These are phyloP conservation scores for Coemansia sp. DNA, from an alignment of 192 early-diverging fungal genomes.

Conservation along the genomic window DNA sequence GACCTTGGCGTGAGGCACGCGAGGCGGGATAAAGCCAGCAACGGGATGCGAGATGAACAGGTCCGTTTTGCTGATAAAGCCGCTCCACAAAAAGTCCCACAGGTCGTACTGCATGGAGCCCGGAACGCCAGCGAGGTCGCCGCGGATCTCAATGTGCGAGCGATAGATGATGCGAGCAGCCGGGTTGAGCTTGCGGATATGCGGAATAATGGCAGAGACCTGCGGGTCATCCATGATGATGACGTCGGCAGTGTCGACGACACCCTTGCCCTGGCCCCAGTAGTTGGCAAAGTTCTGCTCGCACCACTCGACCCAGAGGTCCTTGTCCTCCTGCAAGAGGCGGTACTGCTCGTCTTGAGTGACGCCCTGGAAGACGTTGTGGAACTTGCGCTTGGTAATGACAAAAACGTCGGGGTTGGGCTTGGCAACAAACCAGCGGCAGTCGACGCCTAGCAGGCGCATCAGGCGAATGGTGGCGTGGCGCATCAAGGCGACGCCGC, in stretches of 20 bases:
- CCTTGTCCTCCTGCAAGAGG: conserved; percentile 59
- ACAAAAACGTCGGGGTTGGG: conserved; percentile 84
- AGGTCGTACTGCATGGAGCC: conserved; percentile 68
- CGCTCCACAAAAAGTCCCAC: conserved; percentile 72
- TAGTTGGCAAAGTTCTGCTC: conserved; percentile 70
- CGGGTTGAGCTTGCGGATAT: conserved; percentile 69
- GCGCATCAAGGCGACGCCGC: conserved; percentile 86
- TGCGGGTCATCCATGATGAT: conserved; percentile 88
- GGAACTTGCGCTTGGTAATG: conserved; percentile 85
- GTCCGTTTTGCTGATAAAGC: conserved; percentile 69
- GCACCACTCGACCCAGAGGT: conserved; percentile 60
- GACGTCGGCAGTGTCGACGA: conserved; percentile 67
- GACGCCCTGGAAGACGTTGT: conserved; percentile 85
- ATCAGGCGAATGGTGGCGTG: conserved; percentile 75
- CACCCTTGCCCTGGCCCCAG: conserved; percentile 68
- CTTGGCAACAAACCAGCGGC: conserved; percentile 74
- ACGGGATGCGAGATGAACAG: conserved; percentile 81
- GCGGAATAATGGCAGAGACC: conserved; percentile 75
- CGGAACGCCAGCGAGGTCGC: conserved; percentile 63
- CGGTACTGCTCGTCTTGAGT: conserved; percentile 56
- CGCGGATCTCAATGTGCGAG: conserved; percentile 79
- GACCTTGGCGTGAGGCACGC: conserved; percentile 63
- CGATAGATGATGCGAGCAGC: conserved; percentile 71
- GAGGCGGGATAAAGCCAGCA: conserved; percentile 66
- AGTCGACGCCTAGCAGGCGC: conserved; percentile 62